A percentile compares a stretch with the other conserved stretches of the same genome.
phyloP scores from a whole-genome alignment of 495 filamentous ascomycete genomes.

The Lophium mytilinum region DNA sequence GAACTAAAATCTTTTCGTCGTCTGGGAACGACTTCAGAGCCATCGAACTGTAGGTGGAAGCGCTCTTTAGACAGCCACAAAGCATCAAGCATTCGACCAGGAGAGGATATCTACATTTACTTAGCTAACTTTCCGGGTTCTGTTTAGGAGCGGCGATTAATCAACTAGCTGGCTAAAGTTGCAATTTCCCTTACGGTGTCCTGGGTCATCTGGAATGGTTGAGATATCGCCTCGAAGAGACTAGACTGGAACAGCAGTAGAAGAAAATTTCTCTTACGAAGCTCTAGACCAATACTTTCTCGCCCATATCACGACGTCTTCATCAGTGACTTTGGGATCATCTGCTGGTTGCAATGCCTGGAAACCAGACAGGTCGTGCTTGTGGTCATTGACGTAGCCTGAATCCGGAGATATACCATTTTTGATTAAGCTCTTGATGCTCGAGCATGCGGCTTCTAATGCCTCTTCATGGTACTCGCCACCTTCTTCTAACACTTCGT shows the following conservation, averaged over 20 bases:
- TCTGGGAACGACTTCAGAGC: conserved; percentile 10
- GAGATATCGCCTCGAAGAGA: too few species aligned
- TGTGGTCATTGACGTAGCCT: not conserved
- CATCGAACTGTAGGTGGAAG: conserved; percentile 11
- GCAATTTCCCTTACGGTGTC: not conserved
- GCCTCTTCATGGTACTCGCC: conserved; percentile 57
- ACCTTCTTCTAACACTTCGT: conserved; percentile 64
- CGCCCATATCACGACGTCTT: conserved; percentile 36
- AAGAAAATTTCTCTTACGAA: conserved; percentile 1
- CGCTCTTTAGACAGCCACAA: conserved; percentile 21
- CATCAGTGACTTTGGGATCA: conserved; percentile 18
- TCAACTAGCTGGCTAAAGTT: not conserved
- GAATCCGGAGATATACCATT: not conserved
- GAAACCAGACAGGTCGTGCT: not conserved
- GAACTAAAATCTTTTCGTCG: not conserved
- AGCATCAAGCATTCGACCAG: conserved; percentile 15
- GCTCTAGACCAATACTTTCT: conserved; percentile 4
- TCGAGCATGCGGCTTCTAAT: conserved; percentile 4
- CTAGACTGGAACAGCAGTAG: not conserved
- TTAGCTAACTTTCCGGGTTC: not conserved
- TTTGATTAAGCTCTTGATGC: not conserved
- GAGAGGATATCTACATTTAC: conserved; percentile 8
- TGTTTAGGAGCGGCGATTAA: not conserved
- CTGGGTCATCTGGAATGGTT: too few species aligned
- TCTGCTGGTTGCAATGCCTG: not conserved